Base-by-base conservation (phyloP, 306 rosid genomes). In the Lathyrus oleraceus region DNA sequence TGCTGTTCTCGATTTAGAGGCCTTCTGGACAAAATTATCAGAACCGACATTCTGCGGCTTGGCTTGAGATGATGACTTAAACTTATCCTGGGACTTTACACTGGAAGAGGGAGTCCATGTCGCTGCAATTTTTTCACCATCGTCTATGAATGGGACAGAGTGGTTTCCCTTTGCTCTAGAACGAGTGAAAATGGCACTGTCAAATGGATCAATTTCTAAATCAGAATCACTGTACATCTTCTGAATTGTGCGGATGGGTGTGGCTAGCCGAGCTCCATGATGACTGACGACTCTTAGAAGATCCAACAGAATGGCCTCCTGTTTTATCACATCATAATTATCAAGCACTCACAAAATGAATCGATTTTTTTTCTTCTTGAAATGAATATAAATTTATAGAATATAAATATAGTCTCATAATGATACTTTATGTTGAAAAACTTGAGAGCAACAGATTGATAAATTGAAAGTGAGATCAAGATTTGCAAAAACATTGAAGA, bases 161-260 rank as follows among this genome's bases (percentile, higher is more conserved):
- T 73, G 91, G 67, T 71, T 84, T 59, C 78, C 32, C 30, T 76
- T 79, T 67, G 78, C 83, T 56, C 81, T 58, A 5, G 96, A 80
- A 47, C 57, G 87, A 48, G 85, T 61, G 45, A 78, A 83, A 54
- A 80, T 77, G 70, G 87, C 72, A 49, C 87, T 87, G 4, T 85
- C 82, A 68, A 89, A 90, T 54, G 95, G 88, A 70, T 84, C 82
- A 30, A 73, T 78, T 70, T 89, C 97, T 82, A 89, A 45, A 76
- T 91, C 96, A 67, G 77, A 61, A 43, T 87, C 97, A 17, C 87
- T 60, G 72, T 76, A 84, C 63, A 85, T 75, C 79, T 85, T 91
- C 84, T 89, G 97, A 70, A 95, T 79, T 16, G 99, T 95, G 84
- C 99, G 96, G 73, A 95, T 87, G 15, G 96, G 97, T 11, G 97